Evolutionary conservation across 805 yeast species (phyloP).

Genomic region (Jamesozyma rosinii): DNA sequence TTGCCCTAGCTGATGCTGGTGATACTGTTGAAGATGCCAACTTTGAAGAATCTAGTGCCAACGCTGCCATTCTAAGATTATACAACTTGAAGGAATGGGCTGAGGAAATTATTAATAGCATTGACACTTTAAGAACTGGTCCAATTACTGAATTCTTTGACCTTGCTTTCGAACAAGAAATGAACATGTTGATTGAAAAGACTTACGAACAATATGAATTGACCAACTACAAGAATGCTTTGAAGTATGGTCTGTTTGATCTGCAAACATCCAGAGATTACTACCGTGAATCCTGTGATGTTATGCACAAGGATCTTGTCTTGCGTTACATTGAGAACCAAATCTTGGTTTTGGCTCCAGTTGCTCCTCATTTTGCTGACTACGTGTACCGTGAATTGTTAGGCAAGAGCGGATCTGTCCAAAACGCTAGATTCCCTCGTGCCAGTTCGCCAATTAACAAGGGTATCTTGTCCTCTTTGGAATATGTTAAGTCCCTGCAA

Average conservation of each 20-base stretch:
- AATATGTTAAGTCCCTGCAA: slow-evolving; percentile 67
- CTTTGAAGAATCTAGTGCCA: slow-evolving; percentile 92
- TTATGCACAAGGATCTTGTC: slow-evolving; percentile 79
- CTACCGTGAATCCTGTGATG: slow-evolving; percentile 68
- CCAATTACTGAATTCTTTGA: slow-evolving; percentile 62
- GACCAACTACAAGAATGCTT: slow-evolving; percentile 79
- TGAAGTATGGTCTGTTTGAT: slow-evolving; percentile 86
- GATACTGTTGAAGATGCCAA: slow-evolving; percentile 96
- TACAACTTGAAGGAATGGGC: slow-evolving; percentile 92
- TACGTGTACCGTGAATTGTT: slow-evolving; percentile 78
- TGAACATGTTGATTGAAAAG: slow-evolving; percentile 71
- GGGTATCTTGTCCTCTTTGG: slow-evolving; percentile 56
- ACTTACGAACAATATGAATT: slow-evolving; percentile 59
- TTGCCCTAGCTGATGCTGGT: slow-evolving; percentile 98
- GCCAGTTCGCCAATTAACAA: slow-evolving; percentile 57
- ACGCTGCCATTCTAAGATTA: slow-evolving; percentile 92
- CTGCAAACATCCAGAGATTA: slow-evolving; percentile 92
- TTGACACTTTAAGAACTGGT: slow-evolving; percentile 47
- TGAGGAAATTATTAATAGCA: slow-evolving; percentile 56
- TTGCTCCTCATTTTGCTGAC: slow-evolving; percentile 95
- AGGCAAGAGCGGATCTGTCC: slow-evolving; percentile 56
- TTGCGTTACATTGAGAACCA: slow-evolving; percentile 78
- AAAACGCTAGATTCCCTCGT: slow-evolving; percentile 72
- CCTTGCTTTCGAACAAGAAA: slow-evolving; percentile 83
- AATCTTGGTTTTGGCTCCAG: slow-evolving; percentile 74